These are phyloP conservation scores for Penicillium riverlandense DNA, from an alignment of 495 filamentous ascomycete genomes.

Conservation along the genomic window DNA sequence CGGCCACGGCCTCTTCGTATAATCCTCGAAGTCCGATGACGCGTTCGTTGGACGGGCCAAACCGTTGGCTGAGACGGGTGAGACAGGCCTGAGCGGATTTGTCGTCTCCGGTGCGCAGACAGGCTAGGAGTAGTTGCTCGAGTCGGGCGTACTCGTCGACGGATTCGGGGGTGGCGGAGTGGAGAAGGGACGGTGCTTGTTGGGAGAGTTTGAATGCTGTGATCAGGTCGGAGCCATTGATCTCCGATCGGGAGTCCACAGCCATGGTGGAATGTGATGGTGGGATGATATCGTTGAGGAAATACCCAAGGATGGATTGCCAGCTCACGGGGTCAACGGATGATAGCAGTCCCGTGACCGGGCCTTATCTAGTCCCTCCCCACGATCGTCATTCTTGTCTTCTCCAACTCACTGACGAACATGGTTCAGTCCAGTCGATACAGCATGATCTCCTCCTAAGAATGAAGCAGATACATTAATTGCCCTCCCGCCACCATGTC, in stretches of 20 bases:
- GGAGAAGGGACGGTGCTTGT: conserved; percentile 64
- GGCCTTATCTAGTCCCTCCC: too few species aligned
- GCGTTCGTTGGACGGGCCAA: conserved; percentile 74
- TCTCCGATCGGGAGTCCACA: conserved; percentile 4
- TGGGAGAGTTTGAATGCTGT: conserved; percentile 66
- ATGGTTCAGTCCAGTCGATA: too few species aligned
- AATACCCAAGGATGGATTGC: too few species aligned
- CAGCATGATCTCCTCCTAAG: too few species aligned
- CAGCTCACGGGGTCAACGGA: too few species aligned
- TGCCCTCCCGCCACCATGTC: too few species aligned
- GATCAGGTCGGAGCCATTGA: conserved; percentile 30
- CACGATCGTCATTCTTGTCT: too few species aligned
- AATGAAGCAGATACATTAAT: too few species aligned
- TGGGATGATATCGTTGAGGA: too few species aligned
- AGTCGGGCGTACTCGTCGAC: conserved; percentile 73
- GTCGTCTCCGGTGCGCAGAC: conserved; percentile 81
- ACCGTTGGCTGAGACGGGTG: conserved; percentile 64
- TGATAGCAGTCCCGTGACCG: too few species aligned
- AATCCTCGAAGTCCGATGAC: conserved; percentile 76
- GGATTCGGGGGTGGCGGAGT: conserved; percentile 52
- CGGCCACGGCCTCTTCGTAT: conserved; percentile 77
- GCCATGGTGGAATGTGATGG: too few species aligned
- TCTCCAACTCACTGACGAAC: too few species aligned
- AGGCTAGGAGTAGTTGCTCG: conserved; percentile 79
- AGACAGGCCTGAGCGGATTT: conserved; percentile 66